Evolutionary conservation across 2,329 filamentous ascomycete species (phyloP), one percentile per base, ranked within the genome.

Genomic region (Fusarium foetens): DNA sequence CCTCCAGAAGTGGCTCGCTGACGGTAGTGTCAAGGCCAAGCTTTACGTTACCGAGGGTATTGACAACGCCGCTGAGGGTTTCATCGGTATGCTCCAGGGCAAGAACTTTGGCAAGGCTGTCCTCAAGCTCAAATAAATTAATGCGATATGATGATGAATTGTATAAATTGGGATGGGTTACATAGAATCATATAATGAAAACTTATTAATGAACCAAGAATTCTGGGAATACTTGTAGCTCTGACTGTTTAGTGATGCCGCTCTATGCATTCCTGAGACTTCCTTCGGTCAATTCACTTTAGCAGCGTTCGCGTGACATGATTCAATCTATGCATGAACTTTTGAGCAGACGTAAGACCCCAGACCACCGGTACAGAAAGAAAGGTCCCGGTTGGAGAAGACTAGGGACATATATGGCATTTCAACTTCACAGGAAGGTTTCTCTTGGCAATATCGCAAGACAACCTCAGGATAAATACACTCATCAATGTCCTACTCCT

Each of bases 21-120:
- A 96, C 8, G 93, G 92, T 17, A 89, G 86, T 9, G 88, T 97
- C 84, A 93, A 93, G 85, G 87, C 89, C 54, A 90, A 91, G 82
- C 85, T 92, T 68, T 84, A 87, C 75, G 84, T 93, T 64, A 94
- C 91, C 1, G 86, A 91, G 59, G 93, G 94, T 25, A 94, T 97
- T 66, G 94, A 97, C 68, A 90, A 93, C n/a, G 91, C 91, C 2
- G 84, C 89, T 10, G 88, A 94, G 63, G 94, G 92, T 0, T 86
- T 97, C 67, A 82, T 95, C 17, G 92, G 90, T 17, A 90, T 97
- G 85, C 86, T 96, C 60, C 80, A 88, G 77, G 94, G 94, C 52
- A 88, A 92, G 81, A 97, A 97, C 84, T 93, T 94, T 82, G 94
- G 94, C 75, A 97, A 97, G 88, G 92, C 93, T 21, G 88, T 96